Evolutionary conservation across 805 yeast species (phyloP), one percentile per base, ranked within the genome.

Genomic region (Grigorovia jiainica): DNA sequence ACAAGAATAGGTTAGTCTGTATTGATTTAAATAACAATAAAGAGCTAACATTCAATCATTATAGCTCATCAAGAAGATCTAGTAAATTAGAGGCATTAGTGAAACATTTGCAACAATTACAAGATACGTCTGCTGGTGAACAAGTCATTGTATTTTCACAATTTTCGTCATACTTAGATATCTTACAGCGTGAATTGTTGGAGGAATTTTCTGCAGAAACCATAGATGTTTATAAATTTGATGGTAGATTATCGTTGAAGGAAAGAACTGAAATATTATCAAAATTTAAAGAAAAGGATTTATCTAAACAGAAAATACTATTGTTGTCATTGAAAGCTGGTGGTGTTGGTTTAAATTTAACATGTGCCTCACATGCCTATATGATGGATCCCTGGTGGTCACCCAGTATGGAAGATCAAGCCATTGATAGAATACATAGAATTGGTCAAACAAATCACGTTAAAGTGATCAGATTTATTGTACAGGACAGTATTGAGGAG

Each of bases 341-440:
- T 19, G 97, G 97, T 7, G 95, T 87, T 10, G 97, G 97, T 0
- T 67, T 89, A 47, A 89, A 89, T 55, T 65, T 89, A 46, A 89
- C 95, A 0, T 76, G 80, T 39, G 95, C 97, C 0, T 81, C 85
- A 0, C 71, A 75, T 29, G 97, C 94, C 2, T 87, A 79, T 51
- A 71, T 89, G 75, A 82, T 90, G 86, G 97, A 89, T 54, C 96
- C 97, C 0, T 89, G 95, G 92, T 89, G 97, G 97, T 84, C 92
- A 24, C 94, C 86, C 36, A 85, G 95, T 38, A 77, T 82, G 41
- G 95, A 87, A 53, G 86, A 84, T 39, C 96, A 87, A 59, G 95
- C 95, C 0, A 84, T 87, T 45, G 95, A 87, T 62, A 67, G 97
- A 52, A 73, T 90, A 15, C 96, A 89, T 56, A 72, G 97, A 50